Evolutionary conservation across 2,329 filamentous ascomycete species (phyloP).

Genomic region (Penicillium sp.): DNA sequence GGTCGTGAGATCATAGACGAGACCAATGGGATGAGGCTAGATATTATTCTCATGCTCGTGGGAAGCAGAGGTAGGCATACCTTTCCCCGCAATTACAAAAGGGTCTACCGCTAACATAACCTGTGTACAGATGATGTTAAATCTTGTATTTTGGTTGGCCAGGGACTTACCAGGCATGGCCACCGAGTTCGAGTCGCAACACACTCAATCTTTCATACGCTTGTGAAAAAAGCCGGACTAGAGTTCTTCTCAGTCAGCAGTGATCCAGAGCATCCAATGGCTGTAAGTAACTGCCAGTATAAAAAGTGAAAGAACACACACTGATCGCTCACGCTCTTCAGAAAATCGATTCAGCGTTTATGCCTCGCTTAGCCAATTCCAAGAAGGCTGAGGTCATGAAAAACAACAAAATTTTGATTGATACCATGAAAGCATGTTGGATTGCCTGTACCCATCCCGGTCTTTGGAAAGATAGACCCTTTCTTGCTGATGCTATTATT

Average conservation of each 20-base stretch:
- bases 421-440: slow-evolving; percentile 6
- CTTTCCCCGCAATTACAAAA: not conserved
- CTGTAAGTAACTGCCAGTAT: not conserved
- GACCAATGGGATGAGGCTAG: not conserved
- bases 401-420: not conserved
- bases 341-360: not conserved
- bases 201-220: slow-evolving; percentile 1
- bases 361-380: not conserved
- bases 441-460: slow-evolving; percentile 1
- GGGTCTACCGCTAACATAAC: not conserved
- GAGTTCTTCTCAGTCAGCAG: slow-evolving; percentile 8
- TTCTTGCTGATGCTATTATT: slow-evolving; percentile 4
- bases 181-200: slow-evolving; percentile 3
- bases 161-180: slow-evolving; percentile 1
- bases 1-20: not conserved
- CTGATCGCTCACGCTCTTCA: not conserved
- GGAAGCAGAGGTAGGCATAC: slow-evolving; percentile 7
- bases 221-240: not conserved
- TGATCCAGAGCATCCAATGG: slow-evolving; percentile 7
- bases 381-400: not conserved
- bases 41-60: slow-evolving; percentile 9
- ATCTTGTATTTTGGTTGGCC: not conserved
- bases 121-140: slow-evolving; percentile 4
- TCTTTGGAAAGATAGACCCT: not conserved
- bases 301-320: no score